Evolutionary conservation across 2,329 filamentous ascomycete species (phyloP).

Genomic region (Arthrinium puccinioides): DNA sequence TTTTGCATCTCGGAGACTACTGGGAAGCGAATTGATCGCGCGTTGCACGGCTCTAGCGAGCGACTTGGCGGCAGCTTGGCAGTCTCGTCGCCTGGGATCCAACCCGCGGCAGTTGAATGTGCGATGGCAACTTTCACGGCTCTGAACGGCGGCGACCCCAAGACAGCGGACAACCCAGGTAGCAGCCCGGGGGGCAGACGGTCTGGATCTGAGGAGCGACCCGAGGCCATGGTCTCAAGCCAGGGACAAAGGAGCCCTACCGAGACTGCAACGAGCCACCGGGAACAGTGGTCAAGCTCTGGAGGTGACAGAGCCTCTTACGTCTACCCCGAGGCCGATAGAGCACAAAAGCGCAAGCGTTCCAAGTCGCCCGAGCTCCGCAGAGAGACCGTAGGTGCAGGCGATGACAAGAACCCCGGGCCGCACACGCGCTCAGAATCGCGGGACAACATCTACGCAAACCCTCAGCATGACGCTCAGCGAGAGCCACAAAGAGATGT

Average conservation of each 20-base stretch:
- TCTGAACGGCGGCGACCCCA: conserved; percentile 23
- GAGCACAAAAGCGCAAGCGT: conserved; percentile 60
- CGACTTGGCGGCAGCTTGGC: no score
- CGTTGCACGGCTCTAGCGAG: no score
- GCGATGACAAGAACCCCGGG: conserved; percentile 26
- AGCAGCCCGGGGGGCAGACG: conserved; percentile 18
- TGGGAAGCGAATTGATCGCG: no score
- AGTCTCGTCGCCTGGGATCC: no score
- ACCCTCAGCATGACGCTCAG: conserved; percentile 30
- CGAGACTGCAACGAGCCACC: conserved; percentile 19
- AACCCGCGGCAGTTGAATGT: no score
- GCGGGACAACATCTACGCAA: conserved; percentile 34
- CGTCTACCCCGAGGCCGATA: conserved; percentile 37
- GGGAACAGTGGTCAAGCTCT: conserved; percentile 34
- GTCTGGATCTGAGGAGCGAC: conserved; percentile 18
- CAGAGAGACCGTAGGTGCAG: conserved; percentile 23
- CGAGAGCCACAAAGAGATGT: no score
- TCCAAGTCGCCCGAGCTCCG: conserved; percentile 52
- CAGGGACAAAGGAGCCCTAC: conserved; percentile 15
- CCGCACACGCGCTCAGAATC: conserved; percentile 26
- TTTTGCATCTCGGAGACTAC: no score
- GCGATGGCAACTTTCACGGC: conserved; percentile 26
- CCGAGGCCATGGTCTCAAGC: conserved; percentile 11
- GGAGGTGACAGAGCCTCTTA: conserved; percentile 34
- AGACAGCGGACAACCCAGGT: conserved; percentile 13